Percentiles rank a stretch among this genome's conserved stretches.
Evolutionary conservation across 2,329 filamentous ascomycete species (phyloP).

Genomic region (Diplodia intermedia): DNA sequence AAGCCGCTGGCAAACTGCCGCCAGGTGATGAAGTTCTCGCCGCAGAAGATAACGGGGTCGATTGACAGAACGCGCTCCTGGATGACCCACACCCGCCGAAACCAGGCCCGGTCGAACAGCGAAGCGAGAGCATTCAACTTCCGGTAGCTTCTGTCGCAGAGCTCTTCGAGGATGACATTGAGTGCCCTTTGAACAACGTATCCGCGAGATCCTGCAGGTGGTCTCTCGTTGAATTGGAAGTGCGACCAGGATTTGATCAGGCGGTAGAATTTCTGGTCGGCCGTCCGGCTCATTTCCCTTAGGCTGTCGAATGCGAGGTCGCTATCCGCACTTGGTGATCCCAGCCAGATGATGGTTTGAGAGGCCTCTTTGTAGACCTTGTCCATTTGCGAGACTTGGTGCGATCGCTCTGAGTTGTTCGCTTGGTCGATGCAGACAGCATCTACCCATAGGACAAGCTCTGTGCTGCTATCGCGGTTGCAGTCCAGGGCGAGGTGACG

Average conservation of each 20-base stretch:
- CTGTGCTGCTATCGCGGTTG: not conserved
- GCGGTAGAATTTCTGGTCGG: not conserved
- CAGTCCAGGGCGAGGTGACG: not conserved
- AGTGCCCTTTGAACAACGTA: not conserved
- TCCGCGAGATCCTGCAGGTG: not conserved
- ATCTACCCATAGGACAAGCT: not conserved
- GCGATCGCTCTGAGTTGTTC: not conserved
- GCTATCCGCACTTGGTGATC: not conserved
- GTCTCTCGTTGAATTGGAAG: not conserved
- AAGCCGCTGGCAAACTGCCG: not conserved
- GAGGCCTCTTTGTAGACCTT: not conserved
- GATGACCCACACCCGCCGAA: not conserved
- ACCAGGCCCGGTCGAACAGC: not conserved
- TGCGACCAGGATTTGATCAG: not conserved
- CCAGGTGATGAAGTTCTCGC: not conserved
- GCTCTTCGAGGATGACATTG: not conserved
- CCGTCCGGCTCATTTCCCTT: not conserved
- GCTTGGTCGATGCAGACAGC: conserved; percentile 13
- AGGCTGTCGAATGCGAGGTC: not conserved
- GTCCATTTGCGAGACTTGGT: conserved; percentile 2
- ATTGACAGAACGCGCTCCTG: not conserved
- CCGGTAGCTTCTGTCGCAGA: not conserved
- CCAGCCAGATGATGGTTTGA: not conserved
- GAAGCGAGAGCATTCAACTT: not conserved
- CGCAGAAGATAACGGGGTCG: not conserved